Base-by-base conservation (phyloP, 2,329 filamentous ascomycete species). In the Ceratocystis cacaofunesta region DNA sequence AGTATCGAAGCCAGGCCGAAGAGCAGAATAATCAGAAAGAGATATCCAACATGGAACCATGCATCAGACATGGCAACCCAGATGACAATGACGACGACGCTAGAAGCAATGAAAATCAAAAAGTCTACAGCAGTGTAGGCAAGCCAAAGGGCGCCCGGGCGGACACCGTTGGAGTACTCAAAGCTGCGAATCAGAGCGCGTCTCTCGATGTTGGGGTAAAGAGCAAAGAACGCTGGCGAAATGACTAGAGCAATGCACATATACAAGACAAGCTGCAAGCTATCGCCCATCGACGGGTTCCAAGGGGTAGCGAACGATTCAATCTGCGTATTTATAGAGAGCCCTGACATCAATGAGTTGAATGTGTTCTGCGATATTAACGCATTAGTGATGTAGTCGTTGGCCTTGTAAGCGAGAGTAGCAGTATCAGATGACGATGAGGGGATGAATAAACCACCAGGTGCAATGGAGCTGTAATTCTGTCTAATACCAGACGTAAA, bases 101-200 rank as follows among this genome's bases (percentile, higher is more conserved):
- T 67, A 19, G 65, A 46, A 2, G 83, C 70, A 15, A 95, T 72
- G 0, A 90, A 85, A 65, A 95, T 85, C 55, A 82, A 72, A 69
- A 92, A 90, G 75, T 96, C 92, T 71, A 96, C 95, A 0, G 79
- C 71, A 0, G 88, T 79, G 72, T 96, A 95, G 1, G 92, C 89
- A 4, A 89, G 75, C 92, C 92, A 96, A 1, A 96, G 78, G 0
- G 91, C 90, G 7, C 89, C 78, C 0, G 89, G 86, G 12, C 89
- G 81, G 32, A 96, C 90, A 60, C 92, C 92, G 71, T 96, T 96
- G 64, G 89, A 95, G 75, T 95, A 96, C 74, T 96, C 87, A 36
- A 96, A 78, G 17, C 88, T 88, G 63, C 92, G 84, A 28, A 96
- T 89, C 69, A 90, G 88, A 62, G 85, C 79, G 10, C 90, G 78